Percentiles rank a stretch among this genome's conserved stretches.
Evolutionary conservation across 1,284 basidiomycete genomes (phyloP).

Genomic region (Cystobasidium sp.): DNA sequence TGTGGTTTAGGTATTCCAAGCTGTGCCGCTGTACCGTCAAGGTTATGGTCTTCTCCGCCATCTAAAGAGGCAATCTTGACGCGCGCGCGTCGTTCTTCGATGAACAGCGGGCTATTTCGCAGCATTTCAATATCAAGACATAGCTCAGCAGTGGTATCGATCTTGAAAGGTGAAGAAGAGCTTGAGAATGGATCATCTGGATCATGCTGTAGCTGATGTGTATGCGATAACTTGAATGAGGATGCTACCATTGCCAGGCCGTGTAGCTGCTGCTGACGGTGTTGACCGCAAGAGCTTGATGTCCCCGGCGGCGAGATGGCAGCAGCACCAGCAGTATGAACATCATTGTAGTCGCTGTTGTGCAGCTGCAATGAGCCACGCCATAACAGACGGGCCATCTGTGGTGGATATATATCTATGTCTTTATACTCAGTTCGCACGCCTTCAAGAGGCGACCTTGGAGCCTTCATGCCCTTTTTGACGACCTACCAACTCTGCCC

Average conservation of each 20-base stretch:
- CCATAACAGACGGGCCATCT: constrained; percentile 42
- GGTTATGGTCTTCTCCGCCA: background rate
- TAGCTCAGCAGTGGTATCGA: constrained; percentile 31
- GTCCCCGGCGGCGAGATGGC: background rate
- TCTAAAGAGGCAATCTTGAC: constrained; percentile 16
- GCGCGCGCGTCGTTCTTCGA: constrained; percentile 28
- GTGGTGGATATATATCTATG: background rate
- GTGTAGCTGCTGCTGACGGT: constrained; percentile 18
- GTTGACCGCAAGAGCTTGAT: too few relatives aligned
- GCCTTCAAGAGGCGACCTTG: too few relatives aligned
- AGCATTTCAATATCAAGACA: constrained; percentile 44
- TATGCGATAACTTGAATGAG: constrained; percentile 25
- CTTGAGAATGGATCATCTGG: constrained; percentile 41
- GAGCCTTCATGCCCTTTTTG: background rate
- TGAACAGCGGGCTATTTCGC: constrained; percentile 26
- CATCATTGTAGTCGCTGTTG: background rate
- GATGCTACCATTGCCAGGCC: constrained; percentile 38
- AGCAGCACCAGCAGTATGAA: constrained; percentile 5
- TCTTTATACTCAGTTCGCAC: background rate
- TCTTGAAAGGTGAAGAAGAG: constrained; percentile 34
- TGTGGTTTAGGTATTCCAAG: constrained; percentile 1
- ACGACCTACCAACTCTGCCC: background rate
- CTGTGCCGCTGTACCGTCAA: background rate
- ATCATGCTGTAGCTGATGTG: constrained; percentile 15
- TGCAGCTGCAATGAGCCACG: constrained; percentile 31